A percentile compares a stretch with the other conserved stretches of the same genome.
Evolutionary conservation across 495 filamentous ascomycete genomes (phyloP).

Genomic region (Neurospora sp.): DNA sequence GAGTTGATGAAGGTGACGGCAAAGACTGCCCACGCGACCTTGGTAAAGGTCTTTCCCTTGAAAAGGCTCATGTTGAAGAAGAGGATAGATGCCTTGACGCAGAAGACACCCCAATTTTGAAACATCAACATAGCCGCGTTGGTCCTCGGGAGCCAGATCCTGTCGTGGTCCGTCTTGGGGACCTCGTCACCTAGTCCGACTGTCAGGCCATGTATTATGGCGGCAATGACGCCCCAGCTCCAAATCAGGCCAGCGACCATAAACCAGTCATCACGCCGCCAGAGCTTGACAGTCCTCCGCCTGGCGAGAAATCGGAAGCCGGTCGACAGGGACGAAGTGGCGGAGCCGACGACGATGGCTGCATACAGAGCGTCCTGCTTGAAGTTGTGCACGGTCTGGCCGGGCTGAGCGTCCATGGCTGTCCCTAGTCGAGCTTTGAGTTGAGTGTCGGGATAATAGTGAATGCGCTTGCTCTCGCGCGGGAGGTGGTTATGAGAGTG

Average conservation of each 20-base stretch:
- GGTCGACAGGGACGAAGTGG: neutral
- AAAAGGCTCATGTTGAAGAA: slow-evolving; percentile 9
- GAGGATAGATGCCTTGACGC: slow-evolving; percentile 6
- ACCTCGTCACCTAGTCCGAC: neutral
- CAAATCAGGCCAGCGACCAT: slow-evolving; percentile 1
- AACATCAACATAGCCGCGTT: neutral
- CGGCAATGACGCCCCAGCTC: slow-evolving; percentile 4
- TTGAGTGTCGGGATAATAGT: no score
- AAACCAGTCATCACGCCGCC: slow-evolving; percentile 4
- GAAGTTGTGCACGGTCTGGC: neutral
- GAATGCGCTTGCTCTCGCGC: no score
- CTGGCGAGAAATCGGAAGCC: neutral
- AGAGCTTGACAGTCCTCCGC: neutral
- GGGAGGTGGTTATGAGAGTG: no score
- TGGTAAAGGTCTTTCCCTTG: neutral
- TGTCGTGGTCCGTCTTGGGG: neutral
- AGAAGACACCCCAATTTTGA: neutral
- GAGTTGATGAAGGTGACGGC: slow-evolving; percentile 1
- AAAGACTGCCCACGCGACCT: slow-evolving; percentile 2
- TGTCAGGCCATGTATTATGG: neutral
- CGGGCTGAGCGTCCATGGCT: neutral
- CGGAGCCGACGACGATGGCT: neutral
- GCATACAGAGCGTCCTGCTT: neutral
- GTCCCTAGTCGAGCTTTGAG: neutral
- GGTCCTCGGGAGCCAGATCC: neutral